phyloP scores from a whole-genome alignment of 129 eudicot genomes.

The Chrysanthemum lavandulifolium region DNA sequence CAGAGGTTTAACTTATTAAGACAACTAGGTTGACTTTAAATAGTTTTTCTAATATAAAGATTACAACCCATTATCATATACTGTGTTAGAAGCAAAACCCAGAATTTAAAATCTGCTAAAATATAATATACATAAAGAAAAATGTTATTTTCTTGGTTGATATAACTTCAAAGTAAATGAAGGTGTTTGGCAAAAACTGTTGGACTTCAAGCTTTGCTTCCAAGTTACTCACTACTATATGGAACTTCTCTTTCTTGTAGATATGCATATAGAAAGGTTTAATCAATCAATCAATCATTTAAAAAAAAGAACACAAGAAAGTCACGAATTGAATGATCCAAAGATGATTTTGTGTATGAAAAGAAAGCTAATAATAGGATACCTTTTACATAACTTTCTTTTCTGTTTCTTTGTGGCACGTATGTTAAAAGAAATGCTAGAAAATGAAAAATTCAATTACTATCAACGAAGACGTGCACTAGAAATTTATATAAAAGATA shows the following conservation, averaged over 20 bases:
- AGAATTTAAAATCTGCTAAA: slow-evolving; percentile 23
- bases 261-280: slow-evolving; percentile 16
- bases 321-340: slow-evolving; percentile 15
- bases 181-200: slow-evolving; percentile 17
- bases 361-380: background rate
- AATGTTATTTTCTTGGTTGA: slow-evolving; percentile 19
- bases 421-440: too few relatives aligned
- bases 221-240: slow-evolving; percentile 39
- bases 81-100: slow-evolving; percentile 10
- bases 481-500: too few relatives aligned
- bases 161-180: slow-evolving; percentile 11
- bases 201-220: slow-evolving; percentile 45
- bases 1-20: slow-evolving; percentile 9
- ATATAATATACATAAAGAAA: slow-evolving; percentile 8
- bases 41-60: background rate
- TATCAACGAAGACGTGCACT: too few relatives aligned
- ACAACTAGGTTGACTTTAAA: slow-evolving; percentile 2
- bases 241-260: slow-evolving; percentile 17
- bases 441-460: too few relatives aligned
- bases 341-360: slow-evolving; percentile 19
- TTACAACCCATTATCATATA: slow-evolving; percentile 23
- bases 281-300: slow-evolving; percentile 25
- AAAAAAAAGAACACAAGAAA: slow-evolving; percentile 20
- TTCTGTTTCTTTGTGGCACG: too few relatives aligned
- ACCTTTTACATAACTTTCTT: too few relatives aligned